Conservation (phyloP, 805 yeast species). For the Metschnikowia lachancei region DNA sequence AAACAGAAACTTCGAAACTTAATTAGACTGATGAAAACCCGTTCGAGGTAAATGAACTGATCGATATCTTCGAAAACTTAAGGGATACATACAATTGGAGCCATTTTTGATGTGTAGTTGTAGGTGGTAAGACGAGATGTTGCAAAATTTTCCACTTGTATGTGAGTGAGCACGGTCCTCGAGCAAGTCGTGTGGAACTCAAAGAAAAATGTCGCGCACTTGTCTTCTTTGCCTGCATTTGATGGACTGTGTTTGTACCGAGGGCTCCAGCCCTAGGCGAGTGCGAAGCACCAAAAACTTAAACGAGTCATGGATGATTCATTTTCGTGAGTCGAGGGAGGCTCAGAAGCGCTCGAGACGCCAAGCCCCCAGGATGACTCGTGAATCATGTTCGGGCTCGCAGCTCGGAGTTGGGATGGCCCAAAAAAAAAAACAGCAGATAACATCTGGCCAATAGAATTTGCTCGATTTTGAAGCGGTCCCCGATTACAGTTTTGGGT, state of each 20-base stretch:
- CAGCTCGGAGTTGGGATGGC: slow-evolving; percentile 7
- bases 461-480: not conserved
- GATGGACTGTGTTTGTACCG: not conserved
- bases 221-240: not conserved
- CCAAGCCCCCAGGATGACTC: slow-evolving; percentile 8
- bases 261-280: slow-evolving; percentile 14
- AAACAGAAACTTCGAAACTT: slow-evolving; percentile 2
- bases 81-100: slow-evolving; percentile 81
- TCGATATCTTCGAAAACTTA: slow-evolving; percentile 20
- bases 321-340: slow-evolving; percentile 7
- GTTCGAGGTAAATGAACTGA: slow-evolving; percentile 38
- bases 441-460: slow-evolving; percentile 4
- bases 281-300: not conserved
- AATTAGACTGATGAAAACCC: slow-evolving; percentile 25
- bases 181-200: slow-evolving; percentile 9
- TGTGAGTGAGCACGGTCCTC: not conserved
- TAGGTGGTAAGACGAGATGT: slow-evolving; percentile 6
- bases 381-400: slow-evolving; percentile 9
- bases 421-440: slow-evolving; percentile 1
- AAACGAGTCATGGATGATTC: slow-evolving; percentile 3
- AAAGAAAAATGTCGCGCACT: not conserved
- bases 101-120: slow-evolving; percentile 51
- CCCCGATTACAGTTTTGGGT: not conserved
- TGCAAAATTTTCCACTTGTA: slow-evolving; percentile 6
- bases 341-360: not conserved